Percentiles rank a stretch among this genome's conserved stretches.
Evolutionary conservation across 1,284 basidiomycete genomes (phyloP).

Genomic region (Tetrapyrgos nigripes): DNA sequence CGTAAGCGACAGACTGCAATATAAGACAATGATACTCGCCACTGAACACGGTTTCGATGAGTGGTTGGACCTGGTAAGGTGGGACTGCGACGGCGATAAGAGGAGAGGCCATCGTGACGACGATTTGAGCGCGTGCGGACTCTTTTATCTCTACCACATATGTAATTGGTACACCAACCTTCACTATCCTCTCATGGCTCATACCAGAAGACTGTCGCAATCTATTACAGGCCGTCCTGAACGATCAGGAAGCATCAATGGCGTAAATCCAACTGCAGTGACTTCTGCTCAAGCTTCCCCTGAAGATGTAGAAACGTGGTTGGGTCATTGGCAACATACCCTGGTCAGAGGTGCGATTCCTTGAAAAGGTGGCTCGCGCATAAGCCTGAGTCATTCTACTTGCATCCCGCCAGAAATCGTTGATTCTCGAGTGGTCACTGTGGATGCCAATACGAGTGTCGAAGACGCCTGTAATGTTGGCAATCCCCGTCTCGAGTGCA

Average conservation of each 20-base stretch:
- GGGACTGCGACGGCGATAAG: constrained; percentile 51
- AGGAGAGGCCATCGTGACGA: background rate
- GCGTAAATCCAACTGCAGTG: background rate
- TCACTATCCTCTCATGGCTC: constrained; percentile 32
- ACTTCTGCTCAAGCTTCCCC: constrained; percentile 13
- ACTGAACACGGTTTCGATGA: constrained; percentile 52
- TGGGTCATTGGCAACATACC: constrained; percentile 59
- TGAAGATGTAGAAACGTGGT: constrained; percentile 61
- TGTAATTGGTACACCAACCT: background rate
- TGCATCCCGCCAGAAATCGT: constrained; percentile 71
- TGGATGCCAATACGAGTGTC: constrained; percentile 72
- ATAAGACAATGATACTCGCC: constrained; percentile 23
- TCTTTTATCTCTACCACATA: background rate
- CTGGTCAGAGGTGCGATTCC: constrained; percentile 55
- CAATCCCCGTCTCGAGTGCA: background rate
- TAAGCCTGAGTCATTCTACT: too few species aligned
- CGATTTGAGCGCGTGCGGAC: constrained; percentile 2
- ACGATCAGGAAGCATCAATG: constrained; percentile 18
- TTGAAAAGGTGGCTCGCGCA: too few species aligned
- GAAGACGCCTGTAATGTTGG: constrained; percentile 81
- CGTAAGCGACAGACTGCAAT: constrained; percentile 1
- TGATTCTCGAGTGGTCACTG: constrained; percentile 64
- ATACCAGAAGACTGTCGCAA: constrained; percentile 44
- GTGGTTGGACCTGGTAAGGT: constrained; percentile 62
- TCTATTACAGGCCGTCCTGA: constrained; percentile 36